Conservation (phyloP, 768 basidiomycete species). For the Trametes cinnabarina region DNA sequence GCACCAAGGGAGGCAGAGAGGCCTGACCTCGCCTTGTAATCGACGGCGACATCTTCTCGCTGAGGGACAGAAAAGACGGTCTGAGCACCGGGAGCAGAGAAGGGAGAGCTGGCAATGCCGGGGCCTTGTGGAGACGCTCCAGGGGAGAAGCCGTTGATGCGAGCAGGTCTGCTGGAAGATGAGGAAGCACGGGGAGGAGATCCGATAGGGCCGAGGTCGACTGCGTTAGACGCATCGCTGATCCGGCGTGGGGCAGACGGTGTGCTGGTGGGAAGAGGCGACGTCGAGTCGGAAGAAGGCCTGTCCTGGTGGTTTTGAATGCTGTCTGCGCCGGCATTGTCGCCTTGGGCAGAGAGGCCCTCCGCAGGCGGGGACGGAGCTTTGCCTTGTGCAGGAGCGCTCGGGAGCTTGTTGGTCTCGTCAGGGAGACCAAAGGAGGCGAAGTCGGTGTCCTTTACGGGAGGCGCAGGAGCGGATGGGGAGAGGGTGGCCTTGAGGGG, state of each 20-base stretch:
- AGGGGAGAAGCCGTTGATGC: conserved; percentile 51
- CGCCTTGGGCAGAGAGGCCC: background rate
- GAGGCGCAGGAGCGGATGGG: conserved; percentile 77
- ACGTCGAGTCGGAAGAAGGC: conserved; percentile 32
- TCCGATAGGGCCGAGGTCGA: conserved; percentile 81
- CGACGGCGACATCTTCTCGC: conserved; percentile 27
- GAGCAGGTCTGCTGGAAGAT: conserved; percentile 34
- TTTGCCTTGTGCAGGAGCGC: conserved; percentile 41
- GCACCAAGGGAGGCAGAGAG: conserved; percentile 66
- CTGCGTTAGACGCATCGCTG: conserved; percentile 35
- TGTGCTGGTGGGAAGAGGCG: conserved; percentile 52
- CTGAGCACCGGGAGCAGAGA: conserved; percentile 70
- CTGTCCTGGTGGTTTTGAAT: background rate
- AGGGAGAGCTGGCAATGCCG: conserved; percentile 61
- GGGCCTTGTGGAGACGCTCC: conserved; percentile 53
- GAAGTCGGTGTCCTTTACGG: conserved; percentile 74
- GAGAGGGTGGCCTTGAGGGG: conserved; percentile 71
- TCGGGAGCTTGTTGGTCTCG: conserved; percentile 48
- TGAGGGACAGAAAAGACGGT: conserved; percentile 47
- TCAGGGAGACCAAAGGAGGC: conserved; percentile 67
- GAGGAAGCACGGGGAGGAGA: conserved; percentile 60
- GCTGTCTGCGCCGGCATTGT: too few relatives aligned
- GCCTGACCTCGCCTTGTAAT: conserved; percentile 45
- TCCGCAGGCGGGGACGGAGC: conserved; percentile 13
- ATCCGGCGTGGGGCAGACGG: conserved; percentile 50